Conservation (phyloP, 371 early-diverging fungal species). For the Rhizopus delemar region DNA sequence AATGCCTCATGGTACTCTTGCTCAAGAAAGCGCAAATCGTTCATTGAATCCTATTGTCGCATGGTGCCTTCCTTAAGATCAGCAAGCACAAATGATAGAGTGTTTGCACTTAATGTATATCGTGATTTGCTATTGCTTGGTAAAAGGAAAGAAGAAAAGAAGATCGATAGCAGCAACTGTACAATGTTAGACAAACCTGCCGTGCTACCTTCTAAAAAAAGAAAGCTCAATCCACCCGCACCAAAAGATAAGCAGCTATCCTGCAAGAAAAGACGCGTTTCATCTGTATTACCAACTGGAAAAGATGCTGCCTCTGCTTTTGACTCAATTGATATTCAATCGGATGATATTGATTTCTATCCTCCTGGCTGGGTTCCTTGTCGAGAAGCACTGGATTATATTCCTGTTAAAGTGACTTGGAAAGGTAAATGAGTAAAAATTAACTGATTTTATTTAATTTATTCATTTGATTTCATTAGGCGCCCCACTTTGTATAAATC, state of each 20-base stretch:
- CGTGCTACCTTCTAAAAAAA: conserved; percentile 30
- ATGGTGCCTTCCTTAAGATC: conserved; percentile 25
- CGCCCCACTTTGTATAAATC: conserved; percentile 45
- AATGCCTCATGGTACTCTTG: not conserved
- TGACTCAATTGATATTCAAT: conserved; percentile 35
- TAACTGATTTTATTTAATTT: not conserved
- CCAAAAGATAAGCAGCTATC: conserved; percentile 2
- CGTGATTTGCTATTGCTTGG: conserved; percentile 13
- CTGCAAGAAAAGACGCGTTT: conserved; percentile 21
- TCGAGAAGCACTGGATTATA: conserved; percentile 19
- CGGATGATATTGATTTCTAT: conserved; percentile 21
- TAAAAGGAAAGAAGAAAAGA: conserved; percentile 2
- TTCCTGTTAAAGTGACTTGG: conserved; percentile 32
- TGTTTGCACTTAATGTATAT: conserved; percentile 32
- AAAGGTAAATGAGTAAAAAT: conserved; percentile 29
- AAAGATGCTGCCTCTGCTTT: conserved; percentile 32
- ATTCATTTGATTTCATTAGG: conserved; percentile 21
- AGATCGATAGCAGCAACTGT: conserved; percentile 8
- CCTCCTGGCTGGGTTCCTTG: conserved; percentile 28
- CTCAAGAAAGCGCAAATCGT: conserved; percentile 20
- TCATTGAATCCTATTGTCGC: conserved; percentile 19
- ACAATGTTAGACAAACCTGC: conserved; percentile 30
- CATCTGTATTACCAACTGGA: conserved; percentile 28
- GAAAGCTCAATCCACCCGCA: conserved; percentile 10
- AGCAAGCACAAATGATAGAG: conserved; percentile 4